phyloP scores from a whole-genome alignment of 208 protist species.

The Crithidia fasciculata region DNA sequence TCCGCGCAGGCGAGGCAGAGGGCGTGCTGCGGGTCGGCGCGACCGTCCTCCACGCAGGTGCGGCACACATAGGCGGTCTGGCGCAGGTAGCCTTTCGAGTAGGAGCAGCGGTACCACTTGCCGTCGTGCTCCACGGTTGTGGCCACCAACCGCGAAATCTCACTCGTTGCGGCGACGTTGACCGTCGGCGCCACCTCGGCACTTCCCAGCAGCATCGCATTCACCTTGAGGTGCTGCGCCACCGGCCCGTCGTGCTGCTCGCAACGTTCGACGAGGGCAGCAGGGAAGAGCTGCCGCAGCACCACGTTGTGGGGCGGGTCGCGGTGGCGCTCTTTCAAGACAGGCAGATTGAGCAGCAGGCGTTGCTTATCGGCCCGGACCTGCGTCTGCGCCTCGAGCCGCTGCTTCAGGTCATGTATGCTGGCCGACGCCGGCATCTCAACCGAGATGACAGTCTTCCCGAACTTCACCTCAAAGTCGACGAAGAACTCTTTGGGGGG shows the following conservation, averaged over 20 bases:
- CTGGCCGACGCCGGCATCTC: conserved; percentile 43
- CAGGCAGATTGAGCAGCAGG: conserved; percentile 70
- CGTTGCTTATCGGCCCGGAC: conserved; percentile 63
- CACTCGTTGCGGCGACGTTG: conserved; percentile 58
- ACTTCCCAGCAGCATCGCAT: conserved; percentile 71
- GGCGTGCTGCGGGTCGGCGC: conserved; percentile 64
- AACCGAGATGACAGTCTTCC: conserved; percentile 25
- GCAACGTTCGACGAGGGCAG: conserved; percentile 20
- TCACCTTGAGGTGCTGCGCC: conserved; percentile 53
- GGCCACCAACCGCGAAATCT: conserved; percentile 70
- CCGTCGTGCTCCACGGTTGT: conserved; percentile 72
- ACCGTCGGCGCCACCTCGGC: conserved; percentile 40
- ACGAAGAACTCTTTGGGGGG: conserved; percentile 26
- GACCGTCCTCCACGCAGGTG: conserved; percentile 68
- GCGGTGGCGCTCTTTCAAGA: conserved; percentile 52
- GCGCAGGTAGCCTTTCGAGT: conserved; percentile 70
- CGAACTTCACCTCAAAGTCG: conserved; percentile 42
- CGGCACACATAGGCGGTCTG: conserved; percentile 85
- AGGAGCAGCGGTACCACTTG: conserved; percentile 80
- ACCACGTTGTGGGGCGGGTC: conserved; percentile 31
- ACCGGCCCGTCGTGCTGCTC: conserved; percentile 24
- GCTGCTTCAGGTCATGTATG: conserved; percentile 57
- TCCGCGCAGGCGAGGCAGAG: conserved; percentile 84
- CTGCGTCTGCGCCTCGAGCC: conserved; percentile 43
- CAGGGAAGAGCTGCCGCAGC: conserved; percentile 49